A percentile compares a stretch with the other conserved stretches of the same genome.
These are phyloP conservation scores for Paxillus involutus DNA, from an alignment of 768 basidiomycete genomes.

Conservation along the genomic window DNA sequence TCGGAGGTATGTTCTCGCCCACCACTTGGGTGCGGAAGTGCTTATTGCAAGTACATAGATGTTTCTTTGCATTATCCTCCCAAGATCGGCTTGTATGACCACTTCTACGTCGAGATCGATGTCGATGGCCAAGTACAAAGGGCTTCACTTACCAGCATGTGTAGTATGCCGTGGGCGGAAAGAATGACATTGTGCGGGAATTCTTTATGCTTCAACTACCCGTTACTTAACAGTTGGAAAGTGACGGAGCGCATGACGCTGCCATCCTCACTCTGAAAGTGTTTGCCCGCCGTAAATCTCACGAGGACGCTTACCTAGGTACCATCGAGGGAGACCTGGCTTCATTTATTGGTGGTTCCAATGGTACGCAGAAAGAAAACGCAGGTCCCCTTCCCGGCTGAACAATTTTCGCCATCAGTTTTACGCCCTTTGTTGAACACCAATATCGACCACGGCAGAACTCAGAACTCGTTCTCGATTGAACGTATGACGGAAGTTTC, in stretches of 20 bases:
- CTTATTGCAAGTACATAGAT: not conserved
- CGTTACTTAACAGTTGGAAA: not conserved
- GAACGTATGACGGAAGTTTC: too few species aligned
- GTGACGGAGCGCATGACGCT: not conserved
- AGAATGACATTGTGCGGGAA: not conserved
- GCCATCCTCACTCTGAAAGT: not conserved
- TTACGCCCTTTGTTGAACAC: not conserved
- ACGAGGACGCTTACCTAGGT: slow-evolving; percentile 1
- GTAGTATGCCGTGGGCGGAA: not conserved
- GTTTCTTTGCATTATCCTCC: not conserved
- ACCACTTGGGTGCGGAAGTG: not conserved
- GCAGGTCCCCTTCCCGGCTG: not conserved
- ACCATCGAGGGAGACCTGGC: not conserved
- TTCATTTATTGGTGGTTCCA: not conserved
- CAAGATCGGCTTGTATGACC: slow-evolving; percentile 2
- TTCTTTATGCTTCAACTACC: not conserved
- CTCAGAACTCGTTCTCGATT: not conserved
- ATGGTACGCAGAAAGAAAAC: not conserved
- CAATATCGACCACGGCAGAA: too few species aligned
- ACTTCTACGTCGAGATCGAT: slow-evolving; percentile 1
- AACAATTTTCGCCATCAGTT: not conserved
- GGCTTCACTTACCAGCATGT: not conserved
- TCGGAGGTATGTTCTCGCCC: not conserved
- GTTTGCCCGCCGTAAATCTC: not conserved
- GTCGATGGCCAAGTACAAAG: not conserved